Conservation (phyloP, 306 rosid genomes). For the Notholithocarpus densiflorus region DNA sequence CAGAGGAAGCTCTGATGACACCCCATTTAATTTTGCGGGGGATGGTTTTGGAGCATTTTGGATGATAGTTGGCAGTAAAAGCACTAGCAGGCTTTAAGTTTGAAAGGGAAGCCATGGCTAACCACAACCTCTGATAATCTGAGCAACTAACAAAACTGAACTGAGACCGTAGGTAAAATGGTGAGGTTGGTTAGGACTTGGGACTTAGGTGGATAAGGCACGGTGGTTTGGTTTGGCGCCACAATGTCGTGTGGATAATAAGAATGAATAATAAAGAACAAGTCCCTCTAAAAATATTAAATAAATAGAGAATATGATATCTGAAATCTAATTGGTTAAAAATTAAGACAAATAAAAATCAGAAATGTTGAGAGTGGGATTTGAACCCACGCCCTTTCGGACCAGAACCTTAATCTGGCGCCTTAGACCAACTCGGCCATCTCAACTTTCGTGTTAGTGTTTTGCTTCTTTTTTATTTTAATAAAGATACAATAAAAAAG, state of each 20-base stretch:
- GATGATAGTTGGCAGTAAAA: background rate
- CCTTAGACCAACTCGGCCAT: constrained; percentile 28
- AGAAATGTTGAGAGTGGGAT: constrained; percentile 38
- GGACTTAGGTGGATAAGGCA: constrained; percentile 15
- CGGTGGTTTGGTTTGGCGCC: constrained; percentile 18
- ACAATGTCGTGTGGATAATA: background rate
- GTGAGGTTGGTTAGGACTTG: too few relatives aligned
- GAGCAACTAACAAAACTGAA: too few relatives aligned
- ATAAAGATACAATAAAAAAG: too few relatives aligned
- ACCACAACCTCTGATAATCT: background rate
- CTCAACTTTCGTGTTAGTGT: background rate
- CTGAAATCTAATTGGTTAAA: too few relatives aligned
- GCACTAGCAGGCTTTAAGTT: background rate
- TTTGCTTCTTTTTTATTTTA: too few relatives aligned
- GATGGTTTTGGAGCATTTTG: constrained; percentile 24
- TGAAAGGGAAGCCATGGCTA: constrained; percentile 24
- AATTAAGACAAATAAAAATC: too few relatives aligned
- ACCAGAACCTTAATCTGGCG: too few relatives aligned
- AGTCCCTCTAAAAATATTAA: too few relatives aligned
- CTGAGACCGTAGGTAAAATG: background rate
- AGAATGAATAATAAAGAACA: too few relatives aligned
- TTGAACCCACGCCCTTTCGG: constrained; percentile 32
- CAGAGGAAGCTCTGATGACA: constrained; percentile 53
- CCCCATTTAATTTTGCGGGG: constrained; percentile 27
- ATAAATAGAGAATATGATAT: too few relatives aligned